A percentile compares a stretch with the other conserved stretches of the same genome.
Conservation (phyloP, 352 stramenopile species). For the Globisporangium apiculatum region DNA sequence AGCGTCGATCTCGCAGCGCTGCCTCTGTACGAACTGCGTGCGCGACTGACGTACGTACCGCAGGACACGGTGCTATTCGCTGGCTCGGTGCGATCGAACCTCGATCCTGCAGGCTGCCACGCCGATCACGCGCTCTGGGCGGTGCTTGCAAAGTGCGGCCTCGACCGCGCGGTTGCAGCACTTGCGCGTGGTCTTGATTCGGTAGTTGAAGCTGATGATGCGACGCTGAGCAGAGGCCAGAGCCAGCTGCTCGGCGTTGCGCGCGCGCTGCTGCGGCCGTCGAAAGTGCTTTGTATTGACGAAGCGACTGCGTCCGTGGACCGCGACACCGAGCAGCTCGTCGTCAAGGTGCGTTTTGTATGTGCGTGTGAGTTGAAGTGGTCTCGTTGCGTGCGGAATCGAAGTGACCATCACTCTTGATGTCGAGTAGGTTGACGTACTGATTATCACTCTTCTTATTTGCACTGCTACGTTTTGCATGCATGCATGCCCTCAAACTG, state of each 20-base stretch:
- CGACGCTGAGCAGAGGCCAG: constrained; percentile 68
- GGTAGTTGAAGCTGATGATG: constrained; percentile 30
- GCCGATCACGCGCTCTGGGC: constrained; percentile 57
- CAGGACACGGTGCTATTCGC: constrained; percentile 80
- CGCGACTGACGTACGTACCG: constrained; percentile 73
- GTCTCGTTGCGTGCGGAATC: constrained; percentile 2
- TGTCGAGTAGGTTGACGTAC: not conserved
- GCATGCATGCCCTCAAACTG: too few species aligned
- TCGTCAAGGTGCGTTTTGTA: constrained; percentile 46
- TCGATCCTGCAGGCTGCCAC: constrained; percentile 50
- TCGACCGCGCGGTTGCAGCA: constrained; percentile 33
- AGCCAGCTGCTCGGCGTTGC: constrained; percentile 71
- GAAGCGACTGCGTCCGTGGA: constrained; percentile 90
- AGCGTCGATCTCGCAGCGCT: constrained; percentile 54
- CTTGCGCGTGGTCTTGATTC: constrained; percentile 47
- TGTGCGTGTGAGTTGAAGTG: not conserved
- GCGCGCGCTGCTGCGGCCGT: constrained; percentile 76
- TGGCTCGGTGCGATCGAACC: constrained; percentile 76
- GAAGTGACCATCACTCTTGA: not conserved
- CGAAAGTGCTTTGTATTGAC: constrained; percentile 92
- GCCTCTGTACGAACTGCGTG: constrained; percentile 54
- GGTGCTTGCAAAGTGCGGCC: constrained; percentile 35
- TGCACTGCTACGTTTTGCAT: too few species aligned
- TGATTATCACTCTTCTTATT: too few species aligned
- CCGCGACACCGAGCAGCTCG: constrained; percentile 72